These are phyloP conservation scores for Pythium biforme DNA, from an alignment of 352 stramenopile species.

Conservation along the genomic window DNA sequence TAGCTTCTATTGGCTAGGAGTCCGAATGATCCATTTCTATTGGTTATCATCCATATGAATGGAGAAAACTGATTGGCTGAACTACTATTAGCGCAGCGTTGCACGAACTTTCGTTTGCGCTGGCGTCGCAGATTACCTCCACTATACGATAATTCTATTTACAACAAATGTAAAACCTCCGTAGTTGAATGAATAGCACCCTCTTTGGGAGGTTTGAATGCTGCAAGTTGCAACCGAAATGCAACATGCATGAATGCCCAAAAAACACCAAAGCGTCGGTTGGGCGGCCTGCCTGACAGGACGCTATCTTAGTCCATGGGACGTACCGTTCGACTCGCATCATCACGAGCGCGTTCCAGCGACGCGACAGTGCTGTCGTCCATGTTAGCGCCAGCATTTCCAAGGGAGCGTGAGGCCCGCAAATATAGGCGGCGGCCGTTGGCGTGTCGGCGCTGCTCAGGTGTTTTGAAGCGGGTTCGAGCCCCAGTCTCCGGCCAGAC, in stretches of 20 bases:
- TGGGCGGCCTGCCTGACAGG: too few species aligned
- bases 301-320: conserved; percentile 24
- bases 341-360: not conserved
- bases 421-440: not conserved
- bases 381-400: not conserved
- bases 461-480: too few species aligned
- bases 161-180: not conserved
- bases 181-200: not conserved
- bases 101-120: too few species aligned
- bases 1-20: not conserved
- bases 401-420: not conserved
- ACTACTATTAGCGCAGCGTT: not conserved
- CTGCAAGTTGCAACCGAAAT: too few species aligned
- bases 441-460: not conserved
- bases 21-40: not conserved
- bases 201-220: not conserved
- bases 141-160: not conserved
- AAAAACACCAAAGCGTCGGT: too few species aligned
- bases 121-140: not conserved
- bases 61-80: conserved; percentile 7
- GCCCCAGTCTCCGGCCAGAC: not conserved
- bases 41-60: not conserved
- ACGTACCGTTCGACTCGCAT: not conserved
- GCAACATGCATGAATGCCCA: too few species aligned
- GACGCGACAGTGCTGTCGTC: not conserved